Percentiles rank a stretch among this genome's conserved stretches.
phyloP scores from a whole-genome alignment of 148 eudicot species.

The Nepenthes mirabilis region DNA sequence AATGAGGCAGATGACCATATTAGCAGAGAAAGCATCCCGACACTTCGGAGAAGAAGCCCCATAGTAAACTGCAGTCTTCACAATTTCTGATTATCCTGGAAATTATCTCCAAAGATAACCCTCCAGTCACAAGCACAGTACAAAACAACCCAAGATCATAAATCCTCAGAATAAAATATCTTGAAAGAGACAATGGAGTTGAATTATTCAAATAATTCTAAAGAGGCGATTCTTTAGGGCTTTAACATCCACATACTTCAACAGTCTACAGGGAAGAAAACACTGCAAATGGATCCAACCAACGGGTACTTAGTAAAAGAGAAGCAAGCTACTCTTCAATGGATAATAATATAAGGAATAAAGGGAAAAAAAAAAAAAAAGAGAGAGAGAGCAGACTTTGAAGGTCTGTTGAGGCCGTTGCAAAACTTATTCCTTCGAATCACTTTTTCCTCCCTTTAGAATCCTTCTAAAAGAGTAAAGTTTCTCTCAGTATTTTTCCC shows the following conservation, averaged over 20 bases:
- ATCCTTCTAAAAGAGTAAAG: constrained; percentile 7
- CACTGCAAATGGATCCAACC: constrained; percentile 11
- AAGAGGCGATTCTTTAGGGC: constrained; percentile 1
- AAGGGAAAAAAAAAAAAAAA: background rate
- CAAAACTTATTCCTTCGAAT: constrained; percentile 1
- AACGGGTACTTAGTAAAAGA: constrained; percentile 12
- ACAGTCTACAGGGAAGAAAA: background rate
- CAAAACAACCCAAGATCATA: constrained; percentile 5
- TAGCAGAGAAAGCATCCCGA: constrained; percentile 30
- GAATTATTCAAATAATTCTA: constrained; percentile 1
- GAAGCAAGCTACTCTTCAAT: background rate
- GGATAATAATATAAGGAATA: background rate
- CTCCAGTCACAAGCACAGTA: background rate
- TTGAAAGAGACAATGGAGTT: constrained; percentile 3
- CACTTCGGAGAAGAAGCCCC: constrained; percentile 26
- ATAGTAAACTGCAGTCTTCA: constrained; percentile 5
- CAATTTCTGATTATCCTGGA: background rate
- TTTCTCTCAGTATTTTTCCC: background rate
- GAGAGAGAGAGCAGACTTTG: background rate
- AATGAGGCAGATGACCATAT: constrained; percentile 26
- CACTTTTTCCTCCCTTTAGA: constrained; percentile 3
- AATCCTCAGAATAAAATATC: background rate
- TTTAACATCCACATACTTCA: constrained; percentile 3
- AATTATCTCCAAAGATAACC: background rate
- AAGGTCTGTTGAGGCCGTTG: constrained; percentile 10